phyloP scores from a whole-genome alignment of 2,329 filamentous ascomycete species.

The Sporothrix globosa region DNA sequence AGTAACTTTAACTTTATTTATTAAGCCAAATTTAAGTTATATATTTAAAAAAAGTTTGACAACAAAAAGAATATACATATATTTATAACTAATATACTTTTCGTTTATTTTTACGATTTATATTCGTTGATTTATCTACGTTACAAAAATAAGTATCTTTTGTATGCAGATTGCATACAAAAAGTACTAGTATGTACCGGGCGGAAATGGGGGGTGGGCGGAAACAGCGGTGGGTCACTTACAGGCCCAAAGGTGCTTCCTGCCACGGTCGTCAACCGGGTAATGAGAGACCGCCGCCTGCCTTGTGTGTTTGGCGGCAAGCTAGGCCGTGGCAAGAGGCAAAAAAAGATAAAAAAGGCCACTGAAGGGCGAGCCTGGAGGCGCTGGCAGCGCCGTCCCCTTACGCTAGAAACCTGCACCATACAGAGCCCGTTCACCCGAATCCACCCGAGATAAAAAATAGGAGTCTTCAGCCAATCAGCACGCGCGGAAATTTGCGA shows the following conservation, averaged over 20 bases:
- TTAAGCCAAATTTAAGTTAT: no score
- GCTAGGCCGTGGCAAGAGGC: conserved; percentile 9
- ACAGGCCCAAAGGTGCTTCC: conserved; percentile 11
- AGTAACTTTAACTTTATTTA: no score
- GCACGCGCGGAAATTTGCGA: conserved; percentile 11
- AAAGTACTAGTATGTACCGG: no score
- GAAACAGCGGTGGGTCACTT: no score
- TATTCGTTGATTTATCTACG: no score
- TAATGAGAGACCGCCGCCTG: conserved; percentile 26
- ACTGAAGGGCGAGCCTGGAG: conserved; percentile 18
- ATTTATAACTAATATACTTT: no score
- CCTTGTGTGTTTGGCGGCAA: conserved; percentile 1
- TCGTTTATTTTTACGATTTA: no score
- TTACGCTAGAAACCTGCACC: conserved; percentile 11
- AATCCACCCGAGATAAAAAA: conserved; percentile 37
- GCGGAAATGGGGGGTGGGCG: no score
- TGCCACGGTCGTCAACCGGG: neutral
- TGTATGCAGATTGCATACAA: no score
- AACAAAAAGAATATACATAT: no score
- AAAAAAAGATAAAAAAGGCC: neutral
- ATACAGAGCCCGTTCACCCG: conserved; percentile 35
- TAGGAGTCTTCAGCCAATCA: conserved; percentile 19
- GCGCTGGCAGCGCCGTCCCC: neutral
- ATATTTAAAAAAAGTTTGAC: no score
- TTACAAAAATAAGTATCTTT: no score